These are phyloP conservation scores for Adansonia rubrostipa DNA, from an alignment of 441 rosid genomes.

Conservation along the genomic window DNA sequence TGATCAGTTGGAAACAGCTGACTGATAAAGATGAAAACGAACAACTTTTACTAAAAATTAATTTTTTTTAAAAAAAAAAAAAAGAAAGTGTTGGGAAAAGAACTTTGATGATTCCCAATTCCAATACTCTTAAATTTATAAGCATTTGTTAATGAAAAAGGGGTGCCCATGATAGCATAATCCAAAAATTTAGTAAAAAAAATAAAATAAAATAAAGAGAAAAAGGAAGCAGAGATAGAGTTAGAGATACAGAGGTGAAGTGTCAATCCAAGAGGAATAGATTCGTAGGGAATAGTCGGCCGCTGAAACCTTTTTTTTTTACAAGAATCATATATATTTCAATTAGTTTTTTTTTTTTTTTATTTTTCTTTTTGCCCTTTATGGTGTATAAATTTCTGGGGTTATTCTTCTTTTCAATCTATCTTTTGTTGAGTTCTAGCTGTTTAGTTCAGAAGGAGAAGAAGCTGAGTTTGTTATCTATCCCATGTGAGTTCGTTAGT, in stretches of 20 bases:
- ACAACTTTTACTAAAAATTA: neutral
- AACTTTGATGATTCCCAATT: conserved; percentile 6
- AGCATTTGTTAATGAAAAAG: neutral
- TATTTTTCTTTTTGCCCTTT: neutral
- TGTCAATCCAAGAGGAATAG: conserved; percentile 18
- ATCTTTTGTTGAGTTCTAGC: neutral
- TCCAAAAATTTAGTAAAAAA: neutral
- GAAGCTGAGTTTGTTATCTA: neutral
- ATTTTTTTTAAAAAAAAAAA: neutral
- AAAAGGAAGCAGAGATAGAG: neutral
- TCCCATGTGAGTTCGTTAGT: neutral
- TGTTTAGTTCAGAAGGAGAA: conserved; percentile 17
- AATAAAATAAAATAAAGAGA: neutral
- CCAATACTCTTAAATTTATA: neutral
- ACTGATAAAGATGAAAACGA: neutral
- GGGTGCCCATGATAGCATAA: neutral
- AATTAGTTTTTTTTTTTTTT: neutral
- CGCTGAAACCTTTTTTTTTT: neutral
- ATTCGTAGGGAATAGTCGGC: conserved; percentile 21
- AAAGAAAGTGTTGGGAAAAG: neutral
- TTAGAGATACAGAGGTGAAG: conserved; percentile 19
- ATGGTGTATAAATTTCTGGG: conserved; percentile 14
- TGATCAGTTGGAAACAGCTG: neutral
- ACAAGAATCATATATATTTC: conserved; percentile 10
- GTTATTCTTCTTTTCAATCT: conserved; percentile 11